phyloP scores from a whole-genome alignment of 352 stramenopile species.

The Globisporangium alternatum region DNA sequence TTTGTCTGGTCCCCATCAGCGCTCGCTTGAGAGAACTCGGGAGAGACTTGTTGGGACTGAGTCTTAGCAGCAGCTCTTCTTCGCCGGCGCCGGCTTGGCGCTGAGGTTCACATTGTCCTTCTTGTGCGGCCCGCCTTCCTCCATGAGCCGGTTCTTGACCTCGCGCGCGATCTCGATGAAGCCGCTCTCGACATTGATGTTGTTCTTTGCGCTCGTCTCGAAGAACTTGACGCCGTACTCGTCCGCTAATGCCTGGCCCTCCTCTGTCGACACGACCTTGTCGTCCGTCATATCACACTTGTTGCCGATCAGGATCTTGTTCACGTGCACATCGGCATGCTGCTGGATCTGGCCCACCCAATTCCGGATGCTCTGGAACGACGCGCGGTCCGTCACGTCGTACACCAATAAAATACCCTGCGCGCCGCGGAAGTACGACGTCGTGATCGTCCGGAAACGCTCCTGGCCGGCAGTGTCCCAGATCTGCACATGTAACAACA shows the following conservation, averaged over 20 bases:
- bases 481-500: slow-evolving; percentile 61
- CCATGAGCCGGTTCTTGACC: slow-evolving; percentile 89
- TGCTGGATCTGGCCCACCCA: slow-evolving; percentile 98
- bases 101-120: slow-evolving; percentile 82
- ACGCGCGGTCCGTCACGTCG: slow-evolving; percentile 96
- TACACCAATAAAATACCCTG: slow-evolving; percentile 99
- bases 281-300: slow-evolving; percentile 99
- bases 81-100: slow-evolving; percentile 63
- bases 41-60: not conserved
- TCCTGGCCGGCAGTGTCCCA: slow-evolving; percentile 99
- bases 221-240: slow-evolving; percentile 96
- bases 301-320: slow-evolving; percentile 99
- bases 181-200: slow-evolving; percentile 93
- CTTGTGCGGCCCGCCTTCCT: slow-evolving; percentile 85
- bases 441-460: slow-evolving; percentile 99
- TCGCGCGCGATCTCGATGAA: slow-evolving; percentile 89
- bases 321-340: slow-evolving; percentile 98
- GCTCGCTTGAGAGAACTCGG: not conserved
- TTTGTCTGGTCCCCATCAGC: not conserved
- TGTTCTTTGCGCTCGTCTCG: slow-evolving; percentile 95
- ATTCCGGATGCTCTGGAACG: slow-evolving; percentile 97
- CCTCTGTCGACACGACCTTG: slow-evolving; percentile 94
- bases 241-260: slow-evolving; percentile 92
- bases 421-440: slow-evolving; percentile 98
- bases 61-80: slow-evolving; percentile 86